Base-by-base conservation (phyloP, 805 yeast genomes). In the Kuraishia ogatae region DNA sequence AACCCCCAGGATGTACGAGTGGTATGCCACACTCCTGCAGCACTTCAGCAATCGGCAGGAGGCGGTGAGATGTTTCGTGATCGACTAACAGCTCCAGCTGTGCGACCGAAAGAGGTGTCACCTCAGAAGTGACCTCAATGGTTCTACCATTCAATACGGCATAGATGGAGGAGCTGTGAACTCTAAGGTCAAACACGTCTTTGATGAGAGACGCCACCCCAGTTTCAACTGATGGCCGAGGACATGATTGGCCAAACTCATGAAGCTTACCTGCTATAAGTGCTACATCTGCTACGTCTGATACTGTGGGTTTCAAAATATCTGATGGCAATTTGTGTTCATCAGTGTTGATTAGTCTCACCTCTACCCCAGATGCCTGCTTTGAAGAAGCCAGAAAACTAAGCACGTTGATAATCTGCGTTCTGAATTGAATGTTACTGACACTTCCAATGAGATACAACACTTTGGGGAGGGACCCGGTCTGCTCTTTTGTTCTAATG, bases 121-220 rank as follows among this genome's bases (percentile, higher is more conserved):
- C 67, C 50, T 54, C 64, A n/a, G 50, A 59, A 55, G 57, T 71
- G 29, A 70, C 70, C 60, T 65, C 75, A 54, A 77, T 71, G 66
- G 64, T 64, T 60, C 90, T 75, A 15, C 90, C 87, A 61, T 83
- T 83, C 23, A 82, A 60, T 8, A 81, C 62, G 8, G 84, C 51
- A 55, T 76, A 78, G 24, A 47, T 35, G 13, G 43, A 35, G 7
- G 10, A n/a, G 22, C 22, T 20, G 21, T 24, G 23, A 24, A 50
- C 51, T 13, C 19, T 17, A 19, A 50, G 21, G 19, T 35, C 51
- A 28, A 50, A 35, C 7, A 35, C 43, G 13, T 35, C 43, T 35
- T 35, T 35, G 17, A 35, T 17, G 13, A 35, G 13, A 15, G 43
- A 10, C 6, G 43, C 43, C 7, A 15, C 29, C 29, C 24, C 50